Base-by-base conservation (phyloP, 2,329 filamentous ascomycete genomes). In the Cercospora canescens region DNA sequence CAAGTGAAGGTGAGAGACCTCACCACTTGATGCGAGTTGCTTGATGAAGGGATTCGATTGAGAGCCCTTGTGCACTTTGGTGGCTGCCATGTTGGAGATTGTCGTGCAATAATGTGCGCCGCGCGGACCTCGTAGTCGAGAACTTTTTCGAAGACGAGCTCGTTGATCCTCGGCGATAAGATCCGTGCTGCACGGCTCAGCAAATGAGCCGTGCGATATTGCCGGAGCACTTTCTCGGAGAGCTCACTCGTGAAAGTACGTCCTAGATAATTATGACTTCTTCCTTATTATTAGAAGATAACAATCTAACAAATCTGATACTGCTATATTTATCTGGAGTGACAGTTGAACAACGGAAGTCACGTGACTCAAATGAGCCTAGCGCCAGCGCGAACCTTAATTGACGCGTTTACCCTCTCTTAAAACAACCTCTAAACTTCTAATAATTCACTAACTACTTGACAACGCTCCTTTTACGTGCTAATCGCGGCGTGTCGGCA, bases 11-110 rank as follows among this genome's bases (percentile, higher is more conserved):
- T 81, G 76, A 96, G 85, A n/a, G 66, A 56, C 64, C 86, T 69
- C 77, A 94, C 92, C 91, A 81, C 91, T 95, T 37, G 92, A 94
- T 63, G 91, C 91, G 69, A 96, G 88, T 76, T 94, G 89, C 79
- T 89, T 91, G 69, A 96, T 89, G 72, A 96, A 96, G 6, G 92
- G 66, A 28, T 54, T 70, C n/a, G 63, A 62, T 9, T 67, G 60
- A 11, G 70, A 69, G 48, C 63, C 41, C 50, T 62, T 56, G 3
- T 39, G 16, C 14, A 60, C 41, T 24, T 68, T 70, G 35, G 68
- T 60, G 34, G 64, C 64, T 28, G 70, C 60, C 70, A 71, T 71
- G 35, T n/a, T 59, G 21, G 48, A 41, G n/a, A 16, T 58, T 14
- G 57, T 45, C 32, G 62, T 39, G 55, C 28, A 34, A 32, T 16